Evolutionary conservation across 176 grass and related monocot genomes (phyloP), one percentile per base, ranked within the genome.

Genomic region (Eremochloa ophiuroides): DNA sequence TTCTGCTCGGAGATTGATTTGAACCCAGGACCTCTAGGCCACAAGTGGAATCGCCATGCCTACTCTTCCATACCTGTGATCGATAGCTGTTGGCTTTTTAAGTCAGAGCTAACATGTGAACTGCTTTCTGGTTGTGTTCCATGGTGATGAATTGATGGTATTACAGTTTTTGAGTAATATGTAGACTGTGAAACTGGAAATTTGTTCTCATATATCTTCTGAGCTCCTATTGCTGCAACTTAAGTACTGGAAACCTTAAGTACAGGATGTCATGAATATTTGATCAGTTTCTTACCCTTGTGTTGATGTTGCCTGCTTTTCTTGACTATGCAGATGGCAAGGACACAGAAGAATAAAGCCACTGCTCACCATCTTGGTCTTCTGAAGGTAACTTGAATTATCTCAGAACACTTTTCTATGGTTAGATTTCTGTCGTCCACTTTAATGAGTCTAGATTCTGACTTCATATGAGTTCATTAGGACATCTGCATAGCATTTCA

Each of bases 341-440:
- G 77, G 78, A 95, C 96, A 1, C 96, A 99, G 77, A 95, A 99
- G 59, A 99, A 99, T 80, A 95, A 99, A 88, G 96, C 96, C 5
- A 99, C 96, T 14, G 96, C 96, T 0, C 96, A 99, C 85, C 96
- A 99, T 89, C 96, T 99, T 86, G 96, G 96, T 60, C 85, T 90
- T 88, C 71, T 99, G 53, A 99, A 99, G 93, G 96, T 99, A 18
- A 73, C 60, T 47, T 62, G 4, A 77, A 43, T 22, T 70, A 34
- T 60, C 38, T 66, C 7, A 14, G 20, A 29, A 47, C 7, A 35
- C 12, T 7, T 20, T 8, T 2, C 11, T 29, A 42, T 79, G 27
- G 18, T 84, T 22, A n/a, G 15, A 50, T 25, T 16, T 80, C 7
- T 47, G 17, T 47, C 62, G 17, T 30, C 1, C 63, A 25, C 26